These are phyloP conservation scores for Paradendryphiella salina DNA, from an alignment of 2,329 filamentous ascomycete genomes.

Conservation along the genomic window DNA sequence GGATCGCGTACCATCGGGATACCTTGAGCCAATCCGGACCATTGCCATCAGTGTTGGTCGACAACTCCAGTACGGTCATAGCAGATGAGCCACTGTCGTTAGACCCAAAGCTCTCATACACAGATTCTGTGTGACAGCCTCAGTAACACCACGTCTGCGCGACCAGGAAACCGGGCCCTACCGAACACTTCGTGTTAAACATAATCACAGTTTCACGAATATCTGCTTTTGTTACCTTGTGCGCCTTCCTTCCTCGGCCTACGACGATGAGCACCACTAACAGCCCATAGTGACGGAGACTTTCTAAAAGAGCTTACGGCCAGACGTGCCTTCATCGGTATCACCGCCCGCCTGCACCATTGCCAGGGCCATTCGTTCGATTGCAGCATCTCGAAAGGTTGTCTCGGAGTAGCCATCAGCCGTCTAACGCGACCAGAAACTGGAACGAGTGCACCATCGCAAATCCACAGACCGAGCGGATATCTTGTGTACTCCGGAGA, in stretches of 20 bases:
- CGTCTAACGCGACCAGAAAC: constrained; percentile 36
- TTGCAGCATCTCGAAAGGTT: constrained; percentile 28
- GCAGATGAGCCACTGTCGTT: constrained; percentile 34
- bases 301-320: constrained; percentile 50
- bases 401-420: constrained; percentile 34
- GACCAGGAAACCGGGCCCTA: constrained; percentile 52
- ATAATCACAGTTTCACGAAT: constrained; percentile 43
- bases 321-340: constrained; percentile 50
- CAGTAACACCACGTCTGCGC: constrained; percentile 54
- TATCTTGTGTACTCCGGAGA: constrained; percentile 34
- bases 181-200: constrained; percentile 44
- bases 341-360: constrained; percentile 46
- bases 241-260: constrained; percentile 46
- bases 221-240: constrained; percentile 47
- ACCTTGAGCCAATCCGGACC: constrained; percentile 32
- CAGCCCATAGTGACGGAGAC: constrained; percentile 46
- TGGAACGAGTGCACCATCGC: constrained; percentile 37
- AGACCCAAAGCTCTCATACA: constrained; percentile 39
- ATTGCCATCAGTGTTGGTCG: constrained; percentile 27
- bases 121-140: constrained; percentile 46
- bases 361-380: constrained; percentile 32
- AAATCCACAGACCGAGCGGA: constrained; percentile 31
- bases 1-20: constrained; percentile 27
- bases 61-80: constrained; percentile 37
- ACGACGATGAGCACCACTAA: constrained; percentile 46